phyloP scores from a whole-genome alignment of 805 yeast genomes.

The Sporopachydermia lactativora region DNA sequence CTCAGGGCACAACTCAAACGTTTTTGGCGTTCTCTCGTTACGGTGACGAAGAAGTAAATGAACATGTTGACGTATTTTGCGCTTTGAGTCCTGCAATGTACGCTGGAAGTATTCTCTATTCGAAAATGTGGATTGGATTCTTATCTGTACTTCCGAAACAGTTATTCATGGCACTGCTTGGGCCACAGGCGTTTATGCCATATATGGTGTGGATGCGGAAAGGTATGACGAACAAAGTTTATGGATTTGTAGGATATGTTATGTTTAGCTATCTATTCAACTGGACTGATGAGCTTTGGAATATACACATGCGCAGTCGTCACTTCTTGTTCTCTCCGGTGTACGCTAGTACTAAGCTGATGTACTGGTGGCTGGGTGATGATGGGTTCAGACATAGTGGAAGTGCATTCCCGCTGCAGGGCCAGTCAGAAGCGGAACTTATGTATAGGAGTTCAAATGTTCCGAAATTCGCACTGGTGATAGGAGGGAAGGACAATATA shows the following conservation, averaged over 20 bases:
- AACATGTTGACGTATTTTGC: constrained; percentile 50
- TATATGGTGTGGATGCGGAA: constrained; percentile 48
- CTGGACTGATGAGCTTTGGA: constrained; percentile 78
- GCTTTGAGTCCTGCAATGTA: constrained; percentile 87
- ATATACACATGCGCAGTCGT: constrained; percentile 45
- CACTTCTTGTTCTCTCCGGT: constrained; percentile 82
- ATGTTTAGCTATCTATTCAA: constrained; percentile 81
- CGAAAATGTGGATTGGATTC: constrained; percentile 44
- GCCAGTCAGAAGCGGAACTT: constrained; percentile 30
- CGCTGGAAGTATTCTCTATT: constrained; percentile 54
- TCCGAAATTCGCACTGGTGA: constrained; percentile 51
- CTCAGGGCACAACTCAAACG: constrained; percentile 88
- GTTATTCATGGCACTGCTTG: constrained; percentile 43
- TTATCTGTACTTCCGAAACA: constrained; percentile 37
- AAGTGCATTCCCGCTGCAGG: constrained; percentile 42
- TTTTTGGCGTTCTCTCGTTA: constrained; percentile 46
- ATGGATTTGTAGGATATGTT: constrained; percentile 53
- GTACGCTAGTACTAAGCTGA: constrained; percentile 60
- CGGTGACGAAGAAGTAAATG: constrained; percentile 26
- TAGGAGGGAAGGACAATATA: constrained; percentile 60
- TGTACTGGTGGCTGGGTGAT: constrained; percentile 84
- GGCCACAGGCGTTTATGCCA: constrained; percentile 67
- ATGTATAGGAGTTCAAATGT: constrained; percentile 25
- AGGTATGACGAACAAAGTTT: constrained; percentile 34
- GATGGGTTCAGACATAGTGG: constrained; percentile 36